Conservation (phyloP, 2,329 filamentous ascomycete genomes). For the Aureobasidium namibiae region DNA sequence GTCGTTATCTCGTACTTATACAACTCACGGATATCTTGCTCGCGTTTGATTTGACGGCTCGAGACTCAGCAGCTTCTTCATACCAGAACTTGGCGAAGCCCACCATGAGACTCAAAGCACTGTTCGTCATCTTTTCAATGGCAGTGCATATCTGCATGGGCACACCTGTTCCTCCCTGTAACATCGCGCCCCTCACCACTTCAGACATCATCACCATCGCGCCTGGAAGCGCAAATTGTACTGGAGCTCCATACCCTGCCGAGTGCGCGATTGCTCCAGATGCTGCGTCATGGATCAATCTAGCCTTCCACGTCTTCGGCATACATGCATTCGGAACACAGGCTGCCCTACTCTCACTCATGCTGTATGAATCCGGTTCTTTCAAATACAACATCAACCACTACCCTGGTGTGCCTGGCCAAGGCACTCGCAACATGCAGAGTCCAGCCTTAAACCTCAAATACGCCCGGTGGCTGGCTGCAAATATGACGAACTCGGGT, state of each 20-base stretch:
- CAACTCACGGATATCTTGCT: background rate
- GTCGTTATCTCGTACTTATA: background rate
- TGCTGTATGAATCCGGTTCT: slow-evolving; percentile 61
- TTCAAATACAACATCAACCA: slow-evolving; percentile 67
- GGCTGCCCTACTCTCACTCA: slow-evolving; percentile 61
- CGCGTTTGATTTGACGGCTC: background rate
- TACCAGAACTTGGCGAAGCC: background rate
- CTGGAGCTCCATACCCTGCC: slow-evolving; percentile 33
- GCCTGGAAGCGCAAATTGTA: slow-evolving; percentile 50
- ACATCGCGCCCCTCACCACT: slow-evolving; percentile 21
- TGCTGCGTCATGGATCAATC: slow-evolving; percentile 50
- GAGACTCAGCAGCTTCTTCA: background rate
- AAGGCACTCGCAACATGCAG: slow-evolving; percentile 66
- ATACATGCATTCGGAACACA: slow-evolving; percentile 51
- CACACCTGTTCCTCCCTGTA: background rate
- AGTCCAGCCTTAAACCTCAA: slow-evolving; percentile 44
- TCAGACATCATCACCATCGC: slow-evolving; percentile 46
- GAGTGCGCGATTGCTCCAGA: slow-evolving; percentile 61
- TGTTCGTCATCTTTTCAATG: background rate
- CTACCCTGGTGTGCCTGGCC: slow-evolving; percentile 52
- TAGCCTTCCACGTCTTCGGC: slow-evolving; percentile 49
- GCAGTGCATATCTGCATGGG: background rate
- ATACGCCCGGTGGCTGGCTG: slow-evolving; percentile 45
- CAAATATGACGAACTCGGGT: slow-evolving; percentile 19
- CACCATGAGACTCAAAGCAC: background rate